Evolutionary conservation across 2,329 filamentous ascomycete genomes (phyloP).

Genomic region (Fusarium robinianum): DNA sequence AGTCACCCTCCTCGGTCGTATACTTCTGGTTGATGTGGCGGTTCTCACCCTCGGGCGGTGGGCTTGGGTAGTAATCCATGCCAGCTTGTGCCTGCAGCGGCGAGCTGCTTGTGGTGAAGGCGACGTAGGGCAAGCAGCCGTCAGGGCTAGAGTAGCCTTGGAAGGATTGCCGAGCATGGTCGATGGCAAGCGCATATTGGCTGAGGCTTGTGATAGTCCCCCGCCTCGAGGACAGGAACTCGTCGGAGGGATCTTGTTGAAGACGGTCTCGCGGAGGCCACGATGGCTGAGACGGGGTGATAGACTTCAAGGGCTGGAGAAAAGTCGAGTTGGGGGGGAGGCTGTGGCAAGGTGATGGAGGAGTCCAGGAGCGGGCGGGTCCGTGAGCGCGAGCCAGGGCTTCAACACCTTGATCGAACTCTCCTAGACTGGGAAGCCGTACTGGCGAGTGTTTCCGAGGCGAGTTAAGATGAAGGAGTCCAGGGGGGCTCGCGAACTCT

Average conservation of each 20-base stretch:
- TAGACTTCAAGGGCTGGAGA: conserved; percentile 29
- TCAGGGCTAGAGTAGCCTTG: conserved; percentile 31
- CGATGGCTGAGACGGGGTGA: conserved; percentile 15
- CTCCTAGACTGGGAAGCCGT: conserved; percentile 43
- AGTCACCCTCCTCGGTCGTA: conserved; percentile 49
- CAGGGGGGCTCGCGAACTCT: conserved; percentile 36
- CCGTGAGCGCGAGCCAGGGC: conserved; percentile 41
- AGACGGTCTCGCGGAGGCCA: conserved; percentile 21
- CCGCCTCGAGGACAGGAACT: conserved; percentile 17
- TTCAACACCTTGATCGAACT: conserved; percentile 47
- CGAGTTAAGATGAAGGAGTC: conserved; percentile 22
- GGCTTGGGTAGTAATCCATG: conserved; percentile 42
- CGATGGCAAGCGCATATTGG: conserved; percentile 25
- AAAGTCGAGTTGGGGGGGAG: conserved; percentile 29
- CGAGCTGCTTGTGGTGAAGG: conserved; percentile 30
- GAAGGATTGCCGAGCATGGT: conserved; percentile 25
- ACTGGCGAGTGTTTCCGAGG: conserved; percentile 25
- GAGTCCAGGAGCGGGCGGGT: conserved; percentile 34
- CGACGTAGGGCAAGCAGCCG: conserved; percentile 26
- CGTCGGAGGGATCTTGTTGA: conserved; percentile 12
- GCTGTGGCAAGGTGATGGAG: conserved; percentile 37
- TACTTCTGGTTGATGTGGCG: conserved; percentile 51
- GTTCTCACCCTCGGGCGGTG: conserved; percentile 44
- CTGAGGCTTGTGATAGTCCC: conserved; percentile 21
- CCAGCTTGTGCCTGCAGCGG: conserved; percentile 28